Percentiles rank a stretch among this genome's conserved stretches.
These are phyloP conservation scores for Drechslerella stenobrocha DNA, from an alignment of 2,329 filamentous ascomycete species.

Conservation along the genomic window DNA sequence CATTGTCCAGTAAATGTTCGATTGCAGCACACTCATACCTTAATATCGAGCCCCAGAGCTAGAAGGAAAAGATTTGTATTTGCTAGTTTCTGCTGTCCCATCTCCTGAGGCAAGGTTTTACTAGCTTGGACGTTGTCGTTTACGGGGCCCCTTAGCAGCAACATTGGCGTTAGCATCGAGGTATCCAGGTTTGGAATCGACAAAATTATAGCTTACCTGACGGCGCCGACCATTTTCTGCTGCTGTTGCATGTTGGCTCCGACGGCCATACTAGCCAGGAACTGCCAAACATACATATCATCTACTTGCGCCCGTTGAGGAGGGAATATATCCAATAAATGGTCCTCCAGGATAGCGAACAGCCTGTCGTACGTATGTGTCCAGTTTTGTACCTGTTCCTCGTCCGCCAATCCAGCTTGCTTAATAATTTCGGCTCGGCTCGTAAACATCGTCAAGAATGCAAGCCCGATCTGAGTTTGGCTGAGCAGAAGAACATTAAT, in stretches of 20 bases:
- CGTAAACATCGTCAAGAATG: conserved; percentile 88
- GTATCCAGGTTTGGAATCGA: neutral
- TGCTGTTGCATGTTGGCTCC: conserved; percentile 93
- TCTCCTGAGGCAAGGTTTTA: conserved; percentile 84
- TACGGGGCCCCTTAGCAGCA: conserved; percentile 70
- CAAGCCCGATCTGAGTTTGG: conserved; percentile 82
- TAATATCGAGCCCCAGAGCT: conserved; percentile 96
- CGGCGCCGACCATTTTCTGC: conserved; percentile 86
- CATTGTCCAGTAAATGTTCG: neutral
- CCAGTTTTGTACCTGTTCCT: conserved; percentile 81
- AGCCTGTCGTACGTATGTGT: conserved; percentile 78
- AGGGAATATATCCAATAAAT: conserved; percentile 83
- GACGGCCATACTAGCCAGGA: conserved; percentile 91
- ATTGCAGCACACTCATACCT: conserved; percentile 56
- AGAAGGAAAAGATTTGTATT: conserved; percentile 99
- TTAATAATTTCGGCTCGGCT: conserved; percentile 92
- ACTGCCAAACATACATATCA: conserved; percentile 97
- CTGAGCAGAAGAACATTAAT: conserved; percentile 83
- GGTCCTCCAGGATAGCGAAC: conserved; percentile 83
- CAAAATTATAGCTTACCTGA: conserved; percentile 65
- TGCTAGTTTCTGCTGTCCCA: conserved; percentile 78
- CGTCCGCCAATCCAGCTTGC: conserved; percentile 70
- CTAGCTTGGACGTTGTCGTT: conserved; percentile 90
- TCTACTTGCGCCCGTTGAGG: conserved; percentile 86
- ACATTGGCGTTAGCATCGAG: conserved; percentile 1